Percentiles rank a stretch among this genome's conserved stretches.
These are phyloP conservation scores for Acanthochlamys bracteata DNA, from an alignment of 106 monocot genomes.

Conservation along the genomic window DNA sequence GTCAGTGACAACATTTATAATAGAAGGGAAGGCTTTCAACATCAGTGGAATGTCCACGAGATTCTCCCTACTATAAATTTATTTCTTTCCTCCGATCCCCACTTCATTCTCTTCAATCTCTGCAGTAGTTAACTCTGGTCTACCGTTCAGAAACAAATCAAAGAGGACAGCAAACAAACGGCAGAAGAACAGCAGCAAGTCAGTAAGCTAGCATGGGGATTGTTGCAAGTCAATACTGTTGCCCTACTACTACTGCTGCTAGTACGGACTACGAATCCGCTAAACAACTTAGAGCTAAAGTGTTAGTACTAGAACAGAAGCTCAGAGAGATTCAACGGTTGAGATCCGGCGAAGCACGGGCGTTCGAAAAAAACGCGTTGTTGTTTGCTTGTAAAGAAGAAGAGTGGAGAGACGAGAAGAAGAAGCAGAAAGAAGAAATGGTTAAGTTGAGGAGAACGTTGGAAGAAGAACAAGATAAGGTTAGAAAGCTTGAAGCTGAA, in stretches of 20 bases:
- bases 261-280: background rate
- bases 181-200: no score
- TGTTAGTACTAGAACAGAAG: constrained; percentile 42
- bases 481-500: constrained; percentile 23
- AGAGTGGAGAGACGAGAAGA: constrained; percentile 32
- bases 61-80: background rate
- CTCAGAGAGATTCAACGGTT: constrained; percentile 13
- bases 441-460: constrained; percentile 31
- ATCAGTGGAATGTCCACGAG: background rate
- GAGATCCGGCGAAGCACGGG: constrained; percentile 26
- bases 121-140: no score
- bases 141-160: no score
- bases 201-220: constrained; percentile 55
- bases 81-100: background rate
- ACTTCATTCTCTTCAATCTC: background rate
- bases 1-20: no score
- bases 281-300: constrained; percentile 16
- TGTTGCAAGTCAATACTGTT: constrained; percentile 24
- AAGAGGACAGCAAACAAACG: no score
- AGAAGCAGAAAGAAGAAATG: constrained; percentile 31
- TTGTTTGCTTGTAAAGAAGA: constrained; percentile 19
- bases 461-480: constrained; percentile 33
- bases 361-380: constrained; percentile 2
- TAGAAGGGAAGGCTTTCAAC: no score
- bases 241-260: no score